Evolutionary conservation across 1,284 basidiomycete genomes (phyloP).

Genomic region (Cutaneotrichosporon spelunceum): DNA sequence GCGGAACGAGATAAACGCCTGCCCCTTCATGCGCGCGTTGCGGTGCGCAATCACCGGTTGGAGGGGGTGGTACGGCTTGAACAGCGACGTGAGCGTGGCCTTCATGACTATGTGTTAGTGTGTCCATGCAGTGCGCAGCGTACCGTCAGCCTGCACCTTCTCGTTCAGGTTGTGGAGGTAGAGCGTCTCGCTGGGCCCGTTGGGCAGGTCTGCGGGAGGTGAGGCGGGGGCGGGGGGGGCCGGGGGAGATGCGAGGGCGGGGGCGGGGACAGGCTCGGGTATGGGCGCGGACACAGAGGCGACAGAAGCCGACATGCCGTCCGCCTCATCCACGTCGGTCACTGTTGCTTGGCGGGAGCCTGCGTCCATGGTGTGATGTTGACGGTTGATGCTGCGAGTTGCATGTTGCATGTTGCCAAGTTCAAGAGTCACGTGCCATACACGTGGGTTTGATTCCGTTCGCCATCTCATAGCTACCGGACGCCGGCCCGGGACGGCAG

Average conservation of each 20-base stretch:
- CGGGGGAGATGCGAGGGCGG: too few relatives aligned
- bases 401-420: background rate
- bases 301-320: too few relatives aligned
- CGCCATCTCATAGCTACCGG: background rate
- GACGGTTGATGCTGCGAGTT: too few relatives aligned
- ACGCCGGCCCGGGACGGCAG: too few relatives aligned
- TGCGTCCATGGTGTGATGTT: slow-evolving; percentile 12
- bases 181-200: slow-evolving; percentile 86
- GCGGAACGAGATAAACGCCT: slow-evolving; percentile 93
- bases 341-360: slow-evolving; percentile 27
- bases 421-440: background rate
- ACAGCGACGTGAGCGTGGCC: slow-evolving; percentile 78
- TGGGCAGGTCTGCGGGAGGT: too few relatives aligned
- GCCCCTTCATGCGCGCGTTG: slow-evolving; percentile 94
- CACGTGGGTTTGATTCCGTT: background rate
- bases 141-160: slow-evolving; percentile 85
- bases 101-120: slow-evolving; percentile 67
- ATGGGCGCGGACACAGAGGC: too few relatives aligned
- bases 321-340: slow-evolving; percentile 27
- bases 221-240: too few relatives aligned
- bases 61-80: slow-evolving; percentile 89
- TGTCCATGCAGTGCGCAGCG: slow-evolving; percentile 54
- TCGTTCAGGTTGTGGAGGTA: slow-evolving; percentile 98
- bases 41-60: slow-evolving; percentile 87
- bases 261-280: too few relatives aligned